Evolutionary conservation across 2,329 filamentous ascomycete genomes (phyloP).

Genomic region (Rhynchosporium graminicola): DNA sequence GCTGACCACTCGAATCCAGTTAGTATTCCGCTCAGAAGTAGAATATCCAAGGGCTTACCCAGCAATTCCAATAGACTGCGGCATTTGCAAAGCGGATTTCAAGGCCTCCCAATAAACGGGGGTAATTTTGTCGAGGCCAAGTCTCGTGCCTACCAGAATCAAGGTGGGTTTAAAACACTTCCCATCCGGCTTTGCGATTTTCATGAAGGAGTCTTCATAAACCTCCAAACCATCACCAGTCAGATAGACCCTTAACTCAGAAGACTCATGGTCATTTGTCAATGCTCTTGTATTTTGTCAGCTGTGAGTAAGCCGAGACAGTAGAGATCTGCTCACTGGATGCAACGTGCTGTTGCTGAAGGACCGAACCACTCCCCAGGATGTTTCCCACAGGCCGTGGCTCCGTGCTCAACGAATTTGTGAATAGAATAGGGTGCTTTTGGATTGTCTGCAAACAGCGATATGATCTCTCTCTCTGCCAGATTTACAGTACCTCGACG

Average conservation of each 20-base stretch:
- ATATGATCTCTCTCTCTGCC: constrained; percentile 71
- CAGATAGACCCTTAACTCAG: constrained; percentile 77
- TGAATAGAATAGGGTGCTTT: constrained; percentile 92
- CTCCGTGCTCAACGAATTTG: constrained; percentile 87
- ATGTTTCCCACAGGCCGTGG: constrained; percentile 84
- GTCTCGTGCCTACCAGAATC: constrained; percentile 81
- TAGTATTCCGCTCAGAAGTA: not conserved
- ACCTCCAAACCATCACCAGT: constrained; percentile 90
- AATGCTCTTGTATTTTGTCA: constrained; percentile 61
- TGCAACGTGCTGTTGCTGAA: constrained; percentile 92
- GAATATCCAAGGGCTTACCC: constrained; percentile 58
- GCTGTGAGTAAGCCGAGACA: not conserved
- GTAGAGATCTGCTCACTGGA: constrained; percentile 64
- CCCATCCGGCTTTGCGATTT: constrained; percentile 68
- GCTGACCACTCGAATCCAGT: constrained; percentile 67
- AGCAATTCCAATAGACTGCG: constrained; percentile 93
- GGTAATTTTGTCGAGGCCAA: constrained; percentile 93
- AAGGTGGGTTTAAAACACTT: constrained; percentile 77
- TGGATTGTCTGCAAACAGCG: constrained; percentile 84
- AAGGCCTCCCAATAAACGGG: constrained; percentile 95
- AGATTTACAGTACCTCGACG: constrained; percentile 58
- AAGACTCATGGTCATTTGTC: constrained; percentile 61
- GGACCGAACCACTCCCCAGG: constrained; percentile 99
- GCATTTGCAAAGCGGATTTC: constrained; percentile 78
- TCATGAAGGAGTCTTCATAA: constrained; percentile 85